A percentile compares a stretch with the other conserved stretches of the same genome.
Conservation (phyloP, 305 asterid genomes). For the Fraxinus sp. region DNA sequence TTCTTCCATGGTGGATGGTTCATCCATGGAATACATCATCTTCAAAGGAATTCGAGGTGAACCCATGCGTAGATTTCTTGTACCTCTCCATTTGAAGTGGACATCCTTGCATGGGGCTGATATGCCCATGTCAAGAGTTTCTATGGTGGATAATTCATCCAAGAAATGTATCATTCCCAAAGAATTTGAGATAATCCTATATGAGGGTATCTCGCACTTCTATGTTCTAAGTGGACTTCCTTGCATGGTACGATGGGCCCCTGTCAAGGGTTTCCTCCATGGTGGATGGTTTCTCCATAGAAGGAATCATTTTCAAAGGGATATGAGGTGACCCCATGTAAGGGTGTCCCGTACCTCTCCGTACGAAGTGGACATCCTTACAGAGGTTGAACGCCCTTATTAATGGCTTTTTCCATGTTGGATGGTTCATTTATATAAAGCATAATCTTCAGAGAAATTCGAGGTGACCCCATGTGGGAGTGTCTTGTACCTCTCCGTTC, state of each 20-base stretch:
- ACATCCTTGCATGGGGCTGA: not conserved
- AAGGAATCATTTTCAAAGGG: no score
- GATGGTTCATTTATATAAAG: not conserved
- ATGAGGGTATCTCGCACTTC: not conserved
- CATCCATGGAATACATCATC: not conserved
- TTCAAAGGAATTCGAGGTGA: not conserved
- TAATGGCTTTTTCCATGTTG: not conserved
- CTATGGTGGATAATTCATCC: not conserved
- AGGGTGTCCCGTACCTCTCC: not conserved
- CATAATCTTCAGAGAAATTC: no score
- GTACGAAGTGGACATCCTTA: not conserved
- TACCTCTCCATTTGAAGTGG: not conserved
- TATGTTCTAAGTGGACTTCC: not conserved
- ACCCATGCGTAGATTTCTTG: not conserved
- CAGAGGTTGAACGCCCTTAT: not conserved
- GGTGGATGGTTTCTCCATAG: not conserved
- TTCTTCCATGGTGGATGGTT: not conserved
- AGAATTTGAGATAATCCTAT: no score
- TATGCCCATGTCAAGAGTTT: not conserved
- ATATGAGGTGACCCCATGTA: not conserved
- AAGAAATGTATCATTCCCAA: not conserved
- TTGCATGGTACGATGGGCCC: no score
- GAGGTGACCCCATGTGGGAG: no score
- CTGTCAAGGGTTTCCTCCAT: no score
- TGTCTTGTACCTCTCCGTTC: not conserved